phyloP scores from a whole-genome alignment of 495 filamentous ascomycete species.

The Cercophora scortea region DNA sequence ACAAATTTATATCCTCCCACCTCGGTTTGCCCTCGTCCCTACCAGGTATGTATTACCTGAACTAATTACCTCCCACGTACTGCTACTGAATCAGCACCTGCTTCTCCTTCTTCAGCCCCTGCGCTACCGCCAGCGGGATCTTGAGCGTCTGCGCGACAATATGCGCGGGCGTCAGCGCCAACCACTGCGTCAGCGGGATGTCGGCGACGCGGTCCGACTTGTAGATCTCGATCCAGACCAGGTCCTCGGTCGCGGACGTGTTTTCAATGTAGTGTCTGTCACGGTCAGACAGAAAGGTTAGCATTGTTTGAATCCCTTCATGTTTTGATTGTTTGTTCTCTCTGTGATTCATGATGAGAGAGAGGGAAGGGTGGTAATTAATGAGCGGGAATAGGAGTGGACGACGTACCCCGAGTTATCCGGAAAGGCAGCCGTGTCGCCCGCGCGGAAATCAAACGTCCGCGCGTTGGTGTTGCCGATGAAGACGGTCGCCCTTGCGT shows the following conservation, averaged over 20 bases:
- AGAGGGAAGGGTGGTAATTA: too few relatives aligned
- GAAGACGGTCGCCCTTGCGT: conserved; percentile 53
- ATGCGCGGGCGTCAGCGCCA: conserved; percentile 53
- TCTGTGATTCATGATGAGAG: too few relatives aligned
- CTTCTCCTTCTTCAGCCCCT: conserved; percentile 56
- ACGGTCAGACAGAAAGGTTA: not conserved
- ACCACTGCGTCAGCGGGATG: conserved; percentile 56
- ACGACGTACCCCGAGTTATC: conserved; percentile 36
- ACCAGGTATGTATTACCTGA: too few relatives aligned
- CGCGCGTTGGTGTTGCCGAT: conserved; percentile 48
- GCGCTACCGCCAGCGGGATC: conserved; percentile 47
- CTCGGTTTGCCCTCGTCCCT: too few relatives aligned
- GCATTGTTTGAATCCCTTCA: too few relatives aligned
- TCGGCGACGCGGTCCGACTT: conserved; percentile 57
- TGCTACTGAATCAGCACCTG: conserved; percentile 40
- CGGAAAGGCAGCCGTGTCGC: conserved; percentile 59
- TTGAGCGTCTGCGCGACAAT: conserved; percentile 52
- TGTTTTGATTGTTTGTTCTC: too few relatives aligned
- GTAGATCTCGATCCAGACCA: conserved; percentile 61
- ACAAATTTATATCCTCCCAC: too few relatives aligned
- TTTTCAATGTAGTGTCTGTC: conserved; percentile 58
- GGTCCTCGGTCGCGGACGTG: conserved; percentile 49
- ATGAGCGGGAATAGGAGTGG: too few relatives aligned
- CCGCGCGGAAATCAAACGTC: conserved; percentile 57
- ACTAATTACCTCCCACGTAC: too few relatives aligned